These are phyloP conservation scores for Coemansia sp. DNA, from an alignment of 192 early-diverging fungal species.

Conservation along the genomic window DNA sequence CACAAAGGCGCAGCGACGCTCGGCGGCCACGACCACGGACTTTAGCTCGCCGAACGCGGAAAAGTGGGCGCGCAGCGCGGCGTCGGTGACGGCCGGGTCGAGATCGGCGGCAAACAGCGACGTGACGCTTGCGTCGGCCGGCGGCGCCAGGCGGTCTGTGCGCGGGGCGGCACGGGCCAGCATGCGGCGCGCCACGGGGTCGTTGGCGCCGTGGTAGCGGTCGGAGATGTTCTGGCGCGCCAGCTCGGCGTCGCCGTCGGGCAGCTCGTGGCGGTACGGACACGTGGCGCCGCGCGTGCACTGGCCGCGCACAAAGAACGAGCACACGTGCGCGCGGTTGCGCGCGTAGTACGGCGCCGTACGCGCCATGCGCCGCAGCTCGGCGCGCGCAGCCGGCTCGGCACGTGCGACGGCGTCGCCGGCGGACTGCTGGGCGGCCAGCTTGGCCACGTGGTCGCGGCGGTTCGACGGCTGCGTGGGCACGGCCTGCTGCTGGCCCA, in stretches of 20 bases:
- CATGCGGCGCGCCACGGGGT: constrained; percentile 89
- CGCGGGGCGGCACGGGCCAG: constrained; percentile 56
- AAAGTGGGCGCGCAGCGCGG: constrained; percentile 69
- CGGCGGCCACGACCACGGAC: constrained; percentile 74
- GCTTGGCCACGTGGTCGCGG: constrained; percentile 80
- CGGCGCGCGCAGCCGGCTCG: constrained; percentile 49
- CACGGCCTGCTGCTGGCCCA: constrained; percentile 70
- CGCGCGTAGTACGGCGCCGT: constrained; percentile 89
- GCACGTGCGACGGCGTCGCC: constrained; percentile 19
- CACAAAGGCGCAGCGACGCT: constrained; percentile 84
- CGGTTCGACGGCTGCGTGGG: constrained; percentile 84
- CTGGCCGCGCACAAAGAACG: constrained; percentile 92
- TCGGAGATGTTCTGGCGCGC: constrained; percentile 92
- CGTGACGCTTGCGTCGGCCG: constrained; percentile 78
- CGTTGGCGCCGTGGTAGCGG: constrained; percentile 90
- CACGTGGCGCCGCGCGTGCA: constrained; percentile 95
- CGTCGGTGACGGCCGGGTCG: constrained; percentile 64
- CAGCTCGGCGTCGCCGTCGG: constrained; percentile 71
- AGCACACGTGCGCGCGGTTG: constrained; percentile 87
- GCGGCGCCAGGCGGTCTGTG: constrained; percentile 53
- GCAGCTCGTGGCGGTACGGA: constrained; percentile 94
- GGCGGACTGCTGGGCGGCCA: constrained; percentile 55
- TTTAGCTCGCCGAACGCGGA: constrained; percentile 85
- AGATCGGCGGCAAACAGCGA: constrained; percentile 84
- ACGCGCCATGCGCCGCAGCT: constrained; percentile 79